A percentile compares a stretch with the other conserved stretches of the same genome.
These are phyloP conservation scores for Blastocystis sp. DNA, from an alignment of 352 stramenopile genomes.

Conservation along the genomic window DNA sequence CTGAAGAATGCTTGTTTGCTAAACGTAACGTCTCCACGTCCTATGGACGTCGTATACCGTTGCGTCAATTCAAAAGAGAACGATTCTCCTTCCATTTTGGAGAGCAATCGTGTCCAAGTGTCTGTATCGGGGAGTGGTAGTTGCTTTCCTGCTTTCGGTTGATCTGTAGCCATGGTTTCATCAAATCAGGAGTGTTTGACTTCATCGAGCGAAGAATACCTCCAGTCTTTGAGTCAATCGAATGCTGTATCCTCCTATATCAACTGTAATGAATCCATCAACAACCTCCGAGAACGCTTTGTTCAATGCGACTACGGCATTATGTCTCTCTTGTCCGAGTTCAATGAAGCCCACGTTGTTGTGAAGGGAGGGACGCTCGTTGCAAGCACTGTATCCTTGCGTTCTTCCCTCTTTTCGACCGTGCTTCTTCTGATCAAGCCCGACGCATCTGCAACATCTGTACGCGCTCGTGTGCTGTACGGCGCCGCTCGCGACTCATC, in stretches of 20 bases:
- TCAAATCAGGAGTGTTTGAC: too few relatives aligned
- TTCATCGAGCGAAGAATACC: too few relatives aligned
- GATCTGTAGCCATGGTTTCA: too few relatives aligned
- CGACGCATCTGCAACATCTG: not conserved
- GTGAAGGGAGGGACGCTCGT: not conserved
- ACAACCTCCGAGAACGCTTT: not conserved
- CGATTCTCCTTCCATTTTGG: not conserved
- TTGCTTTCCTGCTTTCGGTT: too few relatives aligned
- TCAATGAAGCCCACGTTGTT: not conserved
- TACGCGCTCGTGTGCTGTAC: not conserved
- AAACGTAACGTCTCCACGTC: not conserved
- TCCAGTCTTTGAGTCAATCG: too few relatives aligned
- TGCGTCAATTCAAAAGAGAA: not conserved
- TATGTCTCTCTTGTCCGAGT: not conserved
- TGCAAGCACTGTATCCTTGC: not conserved
- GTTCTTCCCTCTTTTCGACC: not conserved
- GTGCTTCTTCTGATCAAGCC: not conserved
- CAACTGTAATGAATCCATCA: not conserved
- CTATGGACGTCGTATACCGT: not conserved
- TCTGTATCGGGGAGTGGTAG: not conserved
- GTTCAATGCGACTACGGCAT: not conserved
- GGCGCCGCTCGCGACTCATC: not conserved
- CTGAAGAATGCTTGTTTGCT: not conserved
- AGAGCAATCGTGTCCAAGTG: not conserved
- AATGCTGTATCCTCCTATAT: not conserved